Conservation (phyloP, 768 basidiomycete species). For the Boletellus emodensis region DNA sequence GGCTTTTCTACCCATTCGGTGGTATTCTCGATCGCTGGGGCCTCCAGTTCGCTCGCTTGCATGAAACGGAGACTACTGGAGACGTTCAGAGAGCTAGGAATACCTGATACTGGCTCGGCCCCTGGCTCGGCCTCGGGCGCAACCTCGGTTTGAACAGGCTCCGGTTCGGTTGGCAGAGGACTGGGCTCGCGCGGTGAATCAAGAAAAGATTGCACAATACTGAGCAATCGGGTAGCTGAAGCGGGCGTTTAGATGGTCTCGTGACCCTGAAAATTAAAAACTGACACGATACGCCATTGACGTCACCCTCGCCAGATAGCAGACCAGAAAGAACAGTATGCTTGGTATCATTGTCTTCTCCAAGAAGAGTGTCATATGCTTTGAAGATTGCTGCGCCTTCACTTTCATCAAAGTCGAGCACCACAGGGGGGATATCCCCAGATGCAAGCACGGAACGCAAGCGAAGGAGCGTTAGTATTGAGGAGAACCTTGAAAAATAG, state of each 20-base stretch:
- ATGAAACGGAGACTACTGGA: constrained; percentile 73
- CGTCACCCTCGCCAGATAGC: constrained; percentile 53
- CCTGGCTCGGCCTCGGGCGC: constrained; percentile 25
- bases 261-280: constrained; percentile 1
- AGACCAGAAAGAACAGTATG: constrained; percentile 51
- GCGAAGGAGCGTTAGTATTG: constrained; percentile 57
- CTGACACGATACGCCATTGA: constrained; percentile 64
- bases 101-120: constrained; percentile 36
- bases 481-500: constrained; percentile 40
- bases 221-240: constrained; percentile 58
- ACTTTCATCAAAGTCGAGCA: constrained; percentile 41
- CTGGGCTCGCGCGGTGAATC: constrained; percentile 40
- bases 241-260: constrained; percentile 4
- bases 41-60: constrained; percentile 75
- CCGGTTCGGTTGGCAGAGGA: constrained; percentile 33
- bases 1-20: constrained; percentile 56
- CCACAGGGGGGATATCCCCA: constrained; percentile 41
- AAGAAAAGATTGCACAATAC: constrained; percentile 51
- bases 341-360: constrained; percentile 50
- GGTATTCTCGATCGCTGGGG: constrained; percentile 45
- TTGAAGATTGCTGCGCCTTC: constrained; percentile 57
- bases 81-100: constrained; percentile 36
- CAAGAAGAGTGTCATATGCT: constrained; percentile 51
- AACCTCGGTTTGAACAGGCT: constrained; percentile 24
- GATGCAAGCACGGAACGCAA: constrained; percentile 48